Conservation (phyloP, 225 moss, liverwort and hornwort genomes). For the Sphagnum tenellum region DNA sequence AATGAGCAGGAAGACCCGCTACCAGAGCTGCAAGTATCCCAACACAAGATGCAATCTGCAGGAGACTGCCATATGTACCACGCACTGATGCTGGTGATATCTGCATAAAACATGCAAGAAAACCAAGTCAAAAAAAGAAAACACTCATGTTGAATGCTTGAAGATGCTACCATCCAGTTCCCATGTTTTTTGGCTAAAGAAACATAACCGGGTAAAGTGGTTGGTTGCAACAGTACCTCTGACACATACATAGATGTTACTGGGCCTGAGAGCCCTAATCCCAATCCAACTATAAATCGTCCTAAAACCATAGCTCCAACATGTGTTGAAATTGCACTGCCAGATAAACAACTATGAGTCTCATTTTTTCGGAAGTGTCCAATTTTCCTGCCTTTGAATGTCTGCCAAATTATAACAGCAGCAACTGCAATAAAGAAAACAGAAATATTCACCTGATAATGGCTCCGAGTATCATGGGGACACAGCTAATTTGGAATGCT, state of each 20-base stretch:
- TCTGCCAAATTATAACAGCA: too few species aligned
- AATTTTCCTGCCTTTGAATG: too few species aligned
- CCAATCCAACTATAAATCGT: conserved; percentile 71
- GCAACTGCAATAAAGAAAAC: too few species aligned
- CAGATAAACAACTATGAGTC: neutral
- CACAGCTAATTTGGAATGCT: conserved; percentile 64
- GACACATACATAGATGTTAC: conserved; percentile 85
- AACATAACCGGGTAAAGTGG: neutral
- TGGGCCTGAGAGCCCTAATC: conserved; percentile 72
- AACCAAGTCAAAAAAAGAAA: neutral
- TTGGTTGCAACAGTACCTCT: conserved; percentile 31
- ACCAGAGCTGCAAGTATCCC: conserved; percentile 70
- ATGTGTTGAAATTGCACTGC: conserved; percentile 62
- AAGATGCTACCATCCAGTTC: too few species aligned
- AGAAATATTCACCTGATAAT: conserved; percentile 37
- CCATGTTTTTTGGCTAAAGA: neutral
- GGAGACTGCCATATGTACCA: conserved; percentile 69
- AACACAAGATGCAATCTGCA: conserved; percentile 69
- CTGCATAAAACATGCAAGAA: conserved; percentile 19
- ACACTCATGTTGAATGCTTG: too few species aligned
- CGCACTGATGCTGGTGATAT: conserved; percentile 80
- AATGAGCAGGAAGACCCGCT: conserved; percentile 55
- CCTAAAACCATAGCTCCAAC: conserved; percentile 64
- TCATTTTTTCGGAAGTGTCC: too few species aligned
- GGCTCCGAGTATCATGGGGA: conserved; percentile 75